Percentiles rank a stretch among this genome's conserved stretches.
Evolutionary conservation across 305 asterid species (phyloP).

Genomic region (Rubia tinctorum): DNA sequence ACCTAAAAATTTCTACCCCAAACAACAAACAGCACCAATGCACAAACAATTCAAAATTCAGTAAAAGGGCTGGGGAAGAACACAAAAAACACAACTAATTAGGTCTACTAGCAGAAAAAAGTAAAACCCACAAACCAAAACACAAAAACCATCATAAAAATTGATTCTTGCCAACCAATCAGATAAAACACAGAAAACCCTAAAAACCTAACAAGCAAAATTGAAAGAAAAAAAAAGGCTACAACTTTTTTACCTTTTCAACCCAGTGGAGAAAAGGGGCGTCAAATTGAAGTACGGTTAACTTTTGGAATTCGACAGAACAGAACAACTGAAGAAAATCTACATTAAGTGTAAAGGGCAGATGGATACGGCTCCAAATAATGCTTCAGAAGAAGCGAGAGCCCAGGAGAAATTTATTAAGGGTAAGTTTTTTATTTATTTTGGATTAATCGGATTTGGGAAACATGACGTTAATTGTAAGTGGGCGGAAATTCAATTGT

Average conservation of each 20-base stretch:
- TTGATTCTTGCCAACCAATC: neutral
- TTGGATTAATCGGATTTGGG: neutral
- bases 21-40: neutral
- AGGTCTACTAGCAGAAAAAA: neutral
- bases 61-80: neutral
- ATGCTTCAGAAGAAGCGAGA: neutral
- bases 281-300: neutral
- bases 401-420: neutral
- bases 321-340: neutral
- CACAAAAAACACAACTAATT: neutral
- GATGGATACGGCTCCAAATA: neutral
- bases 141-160: constrained; percentile 3
- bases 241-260: constrained; percentile 19
- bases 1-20: constrained; percentile 1
- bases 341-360: neutral
- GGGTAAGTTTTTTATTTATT: neutral
- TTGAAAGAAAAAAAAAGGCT: neutral
- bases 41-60: neutral
- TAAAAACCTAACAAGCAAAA: neutral
- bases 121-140: neutral
- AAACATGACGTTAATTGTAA: neutral
- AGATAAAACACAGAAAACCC: constrained; percentile 14
- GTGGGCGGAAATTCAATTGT: neutral
- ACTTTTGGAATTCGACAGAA: neutral
- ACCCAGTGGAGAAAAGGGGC: constrained; percentile 7